Conservation (phyloP, 768 basidiomycete species). For the Hortiboletus flavorubellus region DNA sequence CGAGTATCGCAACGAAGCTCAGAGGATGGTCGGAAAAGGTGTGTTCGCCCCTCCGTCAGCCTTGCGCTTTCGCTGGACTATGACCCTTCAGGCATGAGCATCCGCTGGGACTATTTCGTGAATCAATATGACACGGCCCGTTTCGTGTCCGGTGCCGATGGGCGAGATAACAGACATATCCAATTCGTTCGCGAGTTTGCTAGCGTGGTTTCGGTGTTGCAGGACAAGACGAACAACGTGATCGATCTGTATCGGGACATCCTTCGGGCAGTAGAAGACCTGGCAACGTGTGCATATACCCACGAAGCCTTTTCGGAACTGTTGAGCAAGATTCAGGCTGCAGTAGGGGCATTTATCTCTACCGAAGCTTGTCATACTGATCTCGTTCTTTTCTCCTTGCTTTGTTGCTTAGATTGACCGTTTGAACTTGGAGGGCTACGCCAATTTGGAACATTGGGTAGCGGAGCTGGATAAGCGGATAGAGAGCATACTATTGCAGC, state of each 20-base stretch:
- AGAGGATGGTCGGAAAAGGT: slow-evolving; percentile 92
- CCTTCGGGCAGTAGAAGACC: slow-evolving; percentile 77
- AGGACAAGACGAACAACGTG: slow-evolving; percentile 94
- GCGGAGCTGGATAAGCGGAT: slow-evolving; percentile 79
- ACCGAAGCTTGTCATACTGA: background rate
- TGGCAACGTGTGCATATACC: slow-evolving; percentile 83
- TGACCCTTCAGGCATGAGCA: slow-evolving; percentile 71
- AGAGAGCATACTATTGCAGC: slow-evolving; percentile 71
- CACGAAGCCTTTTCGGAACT: slow-evolving; percentile 78
- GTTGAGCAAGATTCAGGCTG: slow-evolving; percentile 77
- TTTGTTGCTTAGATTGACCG: slow-evolving; percentile 70
- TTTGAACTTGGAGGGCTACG: slow-evolving; percentile 93
- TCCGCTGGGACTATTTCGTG: slow-evolving; percentile 96
- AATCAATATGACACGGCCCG: slow-evolving; percentile 87
- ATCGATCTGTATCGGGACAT: slow-evolving; percentile 92
- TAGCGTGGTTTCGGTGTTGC: slow-evolving; percentile 85
- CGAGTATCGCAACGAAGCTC: slow-evolving; percentile 89
- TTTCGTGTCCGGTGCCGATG: slow-evolving; percentile 71
- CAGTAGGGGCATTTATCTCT: slow-evolving; percentile 45
- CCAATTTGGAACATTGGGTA: slow-evolving; percentile 92
- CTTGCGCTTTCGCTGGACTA: background rate
- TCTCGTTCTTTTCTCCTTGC: background rate
- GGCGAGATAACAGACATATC: slow-evolving; percentile 82
- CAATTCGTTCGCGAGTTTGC: slow-evolving; percentile 96
- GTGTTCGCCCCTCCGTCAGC: slow-evolving; percentile 18